Evolutionary conservation across 495 filamentous ascomycete species (phyloP).

Genomic region (Xeromyces bisporus): DNA sequence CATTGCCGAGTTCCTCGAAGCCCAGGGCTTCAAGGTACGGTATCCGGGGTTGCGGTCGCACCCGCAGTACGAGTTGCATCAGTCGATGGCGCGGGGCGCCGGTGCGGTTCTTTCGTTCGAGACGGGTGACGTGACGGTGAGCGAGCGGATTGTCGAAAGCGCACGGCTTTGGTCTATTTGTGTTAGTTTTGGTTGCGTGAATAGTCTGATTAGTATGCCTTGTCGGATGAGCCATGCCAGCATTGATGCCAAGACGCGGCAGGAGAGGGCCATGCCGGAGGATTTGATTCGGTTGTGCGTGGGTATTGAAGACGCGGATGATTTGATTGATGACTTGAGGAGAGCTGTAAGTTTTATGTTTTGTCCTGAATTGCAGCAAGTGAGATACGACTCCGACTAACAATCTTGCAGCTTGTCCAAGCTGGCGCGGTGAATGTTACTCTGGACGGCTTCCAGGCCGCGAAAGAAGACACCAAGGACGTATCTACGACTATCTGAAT

Average conservation of each 20-base stretch:
- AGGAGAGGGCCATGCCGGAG: slow-evolving; percentile 82
- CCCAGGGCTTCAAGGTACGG: slow-evolving; percentile 80
- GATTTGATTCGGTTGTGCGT: slow-evolving; percentile 92
- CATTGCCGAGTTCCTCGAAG: slow-evolving; percentile 85
- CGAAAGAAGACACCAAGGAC: slow-evolving; percentile 7
- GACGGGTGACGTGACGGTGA: slow-evolving; percentile 66
- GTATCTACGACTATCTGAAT: too few species aligned
- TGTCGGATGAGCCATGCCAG: slow-evolving; percentile 99
- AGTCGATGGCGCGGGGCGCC: slow-evolving; percentile 82
- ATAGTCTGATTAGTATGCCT: slow-evolving; percentile 96
- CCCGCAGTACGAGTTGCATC: slow-evolving; percentile 90
- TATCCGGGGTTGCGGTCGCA: slow-evolving; percentile 89
- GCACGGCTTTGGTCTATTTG: slow-evolving; percentile 86
- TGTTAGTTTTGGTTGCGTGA: slow-evolving; percentile 95
- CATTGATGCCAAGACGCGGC: slow-evolving; percentile 85
- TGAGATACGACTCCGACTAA: too few species aligned
- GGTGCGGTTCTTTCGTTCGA: slow-evolving; percentile 93
- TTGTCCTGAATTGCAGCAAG: too few species aligned
- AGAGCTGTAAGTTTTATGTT: slow-evolving; percentile 62
- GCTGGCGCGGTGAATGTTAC: slow-evolving; percentile 80
- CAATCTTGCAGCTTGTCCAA: slow-evolving; percentile 63
- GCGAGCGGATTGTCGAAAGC: slow-evolving; percentile 85
- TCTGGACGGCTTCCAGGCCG: slow-evolving; percentile 56
- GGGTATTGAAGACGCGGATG: slow-evolving; percentile 85
- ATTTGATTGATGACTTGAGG: slow-evolving; percentile 83